Base-by-base conservation (phyloP, 768 basidiomycete species). In the Boletus pseudo-olivaceus region DNA sequence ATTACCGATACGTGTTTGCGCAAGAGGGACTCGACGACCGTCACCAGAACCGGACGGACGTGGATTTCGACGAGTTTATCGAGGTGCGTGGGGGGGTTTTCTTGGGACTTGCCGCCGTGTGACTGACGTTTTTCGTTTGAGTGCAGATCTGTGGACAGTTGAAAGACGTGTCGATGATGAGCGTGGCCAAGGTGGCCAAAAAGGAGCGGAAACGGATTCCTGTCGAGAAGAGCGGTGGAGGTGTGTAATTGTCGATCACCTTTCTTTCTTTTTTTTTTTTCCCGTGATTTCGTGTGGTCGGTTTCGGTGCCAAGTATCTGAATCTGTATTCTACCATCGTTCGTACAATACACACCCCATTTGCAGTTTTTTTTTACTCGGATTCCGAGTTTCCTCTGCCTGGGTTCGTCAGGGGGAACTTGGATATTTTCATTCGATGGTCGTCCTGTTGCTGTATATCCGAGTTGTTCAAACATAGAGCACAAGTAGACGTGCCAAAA, bases 21-120 rank as follows among this genome's bases (percentile, higher is more conserved):
- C 85, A 88, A 67, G 85, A 88, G 56, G 93, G 90, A 4, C 82
- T 90, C 68, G 72, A 75, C 46, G 70, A 35, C 9, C 20, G 30
- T 17, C 35, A 37, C 15, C 5, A 19, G 34, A 29, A 71, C 20
- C 75, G 78, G 61, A 69, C 71, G 29, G 78, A 79, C 27, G 72
- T 97, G 44, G 83, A 85, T 57, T 84, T 92, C 62, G 89, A 95
- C 59, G 90, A 91, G 65, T 95, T 95, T 68, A 76, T 94, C 46
- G 92, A 95, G 82, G 90, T 48, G 26, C 11, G 23, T 33, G 0
- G 1, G 1, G 30, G 11, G 7, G 23, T 2, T 2, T 90, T n/a
- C n/a, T n/a, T n/a, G n/a, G n/a, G n/a, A n/a, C n/a, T n/a, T n/a
- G n/a, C n/a, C n/a, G n/a, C n/a, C n/a, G n/a, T n/a, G n/a, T n/a